Conservation (phyloP, 2,329 filamentous ascomycete genomes). For the Pezicula radicicola region DNA sequence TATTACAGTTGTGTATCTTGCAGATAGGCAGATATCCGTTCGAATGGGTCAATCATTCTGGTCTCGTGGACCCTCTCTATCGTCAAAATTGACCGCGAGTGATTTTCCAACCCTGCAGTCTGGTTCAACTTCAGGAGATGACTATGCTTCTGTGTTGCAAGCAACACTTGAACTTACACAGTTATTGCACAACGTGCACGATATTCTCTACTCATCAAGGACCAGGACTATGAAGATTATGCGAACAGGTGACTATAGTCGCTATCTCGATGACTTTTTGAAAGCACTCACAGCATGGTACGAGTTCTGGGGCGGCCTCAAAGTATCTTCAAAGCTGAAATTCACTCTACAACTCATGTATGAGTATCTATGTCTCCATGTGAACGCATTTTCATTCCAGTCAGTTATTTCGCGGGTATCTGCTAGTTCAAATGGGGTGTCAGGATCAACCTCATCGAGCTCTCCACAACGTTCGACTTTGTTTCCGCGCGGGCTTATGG, state of each 20-base stretch:
- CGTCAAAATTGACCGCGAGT: slow-evolving; percentile 13
- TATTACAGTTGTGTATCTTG: slow-evolving; percentile 13
- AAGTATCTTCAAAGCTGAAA: background rate
- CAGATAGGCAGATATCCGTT: slow-evolving; percentile 21
- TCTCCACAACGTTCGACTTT: too few relatives aligned
- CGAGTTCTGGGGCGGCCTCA: background rate
- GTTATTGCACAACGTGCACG: slow-evolving; percentile 18
- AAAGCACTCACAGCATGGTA: slow-evolving; percentile 6
- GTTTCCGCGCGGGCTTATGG: background rate
- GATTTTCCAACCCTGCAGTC: slow-evolving; percentile 15
- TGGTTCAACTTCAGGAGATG: background rate
- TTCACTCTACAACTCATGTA: background rate
- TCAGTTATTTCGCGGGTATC: background rate
- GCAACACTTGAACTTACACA: slow-evolving; percentile 16
- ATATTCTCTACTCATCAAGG: slow-evolving; percentile 17
- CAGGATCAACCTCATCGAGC: background rate
- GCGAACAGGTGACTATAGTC: slow-evolving; percentile 14
- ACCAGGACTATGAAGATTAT: slow-evolving; percentile 14
- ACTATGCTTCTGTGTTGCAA: slow-evolving; percentile 10
- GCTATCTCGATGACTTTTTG: slow-evolving; percentile 18
- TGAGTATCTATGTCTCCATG: background rate
- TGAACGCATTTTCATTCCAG: background rate
- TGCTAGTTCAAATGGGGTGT: background rate
- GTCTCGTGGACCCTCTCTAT: slow-evolving; percentile 19
- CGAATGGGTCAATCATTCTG: slow-evolving; percentile 22